These are phyloP conservation scores for Mycena latifolia DNA, from an alignment of 768 basidiomycete species.

Conservation along the genomic window DNA sequence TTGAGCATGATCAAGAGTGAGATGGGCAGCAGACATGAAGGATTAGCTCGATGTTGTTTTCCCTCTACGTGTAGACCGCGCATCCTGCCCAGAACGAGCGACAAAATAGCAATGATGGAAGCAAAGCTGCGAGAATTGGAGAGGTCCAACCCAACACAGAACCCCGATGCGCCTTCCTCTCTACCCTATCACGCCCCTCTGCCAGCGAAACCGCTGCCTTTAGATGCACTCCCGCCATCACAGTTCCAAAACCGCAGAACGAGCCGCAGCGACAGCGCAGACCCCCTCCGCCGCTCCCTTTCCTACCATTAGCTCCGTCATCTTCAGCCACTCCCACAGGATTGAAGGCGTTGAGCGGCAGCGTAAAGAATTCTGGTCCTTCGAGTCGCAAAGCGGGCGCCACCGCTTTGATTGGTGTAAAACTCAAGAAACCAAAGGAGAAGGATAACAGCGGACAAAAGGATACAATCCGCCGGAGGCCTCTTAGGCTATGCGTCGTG, in stretches of 20 bases:
- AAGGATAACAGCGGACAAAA: conserved; percentile 36
- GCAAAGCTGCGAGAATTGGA: conserved; percentile 92
- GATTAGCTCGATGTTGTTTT: conserved; percentile 52
- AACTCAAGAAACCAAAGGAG: conserved; percentile 51
- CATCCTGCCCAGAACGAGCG: conserved; percentile 68
- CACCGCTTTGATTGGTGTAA: conserved; percentile 54
- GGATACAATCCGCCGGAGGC: conserved; percentile 4
- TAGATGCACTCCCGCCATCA: conserved; percentile 12
- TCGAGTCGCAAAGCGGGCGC: conserved; percentile 23
- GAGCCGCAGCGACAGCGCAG: conserved; percentile 29
- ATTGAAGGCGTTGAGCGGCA: conserved; percentile 7
- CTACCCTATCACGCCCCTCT: conserved; percentile 50
- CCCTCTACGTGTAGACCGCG: background rate
- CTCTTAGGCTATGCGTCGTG: background rate
- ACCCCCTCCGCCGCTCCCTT: conserved; percentile 25
- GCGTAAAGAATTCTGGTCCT: conserved; percentile 1
- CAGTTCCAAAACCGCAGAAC: conserved; percentile 12
- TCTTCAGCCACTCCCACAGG: conserved; percentile 24
- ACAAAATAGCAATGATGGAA: conserved; percentile 96
- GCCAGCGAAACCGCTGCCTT: conserved; percentile 56
- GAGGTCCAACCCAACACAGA: conserved; percentile 47
- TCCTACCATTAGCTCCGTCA: conserved; percentile 37
- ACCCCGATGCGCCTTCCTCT: conserved; percentile 24
- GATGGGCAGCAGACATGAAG: conserved; percentile 62
- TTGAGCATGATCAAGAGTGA: conserved; percentile 89